Evolutionary conservation across 352 stramenopile species (phyloP).

Genomic region (Pythium biforme): DNA sequence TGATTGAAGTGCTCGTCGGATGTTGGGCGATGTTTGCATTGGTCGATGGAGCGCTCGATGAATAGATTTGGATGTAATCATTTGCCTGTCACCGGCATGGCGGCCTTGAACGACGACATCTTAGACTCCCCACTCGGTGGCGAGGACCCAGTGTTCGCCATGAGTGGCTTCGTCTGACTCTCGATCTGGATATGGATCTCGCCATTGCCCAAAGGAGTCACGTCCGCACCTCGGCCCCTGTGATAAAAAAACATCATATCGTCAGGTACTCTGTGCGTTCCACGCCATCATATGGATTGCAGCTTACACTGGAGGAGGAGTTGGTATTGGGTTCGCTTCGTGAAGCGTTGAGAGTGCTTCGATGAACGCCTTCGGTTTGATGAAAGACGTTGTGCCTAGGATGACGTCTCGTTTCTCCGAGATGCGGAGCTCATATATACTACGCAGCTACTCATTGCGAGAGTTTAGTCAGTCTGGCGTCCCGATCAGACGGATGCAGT

Average conservation of each 20-base stretch:
- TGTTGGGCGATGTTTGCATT: background rate
- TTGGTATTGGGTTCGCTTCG: constrained; percentile 37
- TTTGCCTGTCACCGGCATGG: constrained; percentile 4
- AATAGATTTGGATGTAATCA: constrained; percentile 16
- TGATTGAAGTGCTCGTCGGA: constrained; percentile 12
- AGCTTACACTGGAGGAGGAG: constrained; percentile 20
- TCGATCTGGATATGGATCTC: constrained; percentile 75
- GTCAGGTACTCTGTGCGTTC: background rate
- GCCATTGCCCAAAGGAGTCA: constrained; percentile 51
- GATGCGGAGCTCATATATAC: constrained; percentile 72
- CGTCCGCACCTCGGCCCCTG: constrained; percentile 46
- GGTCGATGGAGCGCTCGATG: background rate
- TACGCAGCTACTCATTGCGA: constrained; percentile 48
- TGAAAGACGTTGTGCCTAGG: constrained; percentile 67
- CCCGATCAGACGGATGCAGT: background rate
- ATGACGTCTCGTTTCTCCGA: constrained; percentile 73
- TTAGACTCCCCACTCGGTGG: constrained; percentile 14
- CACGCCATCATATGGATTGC: background rate
- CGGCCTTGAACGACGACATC: constrained; percentile 19
- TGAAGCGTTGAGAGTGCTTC: constrained; percentile 63
- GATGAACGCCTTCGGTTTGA: constrained; percentile 58
- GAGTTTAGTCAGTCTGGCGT: background rate
- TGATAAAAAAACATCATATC: background rate
- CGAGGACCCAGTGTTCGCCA: background rate
- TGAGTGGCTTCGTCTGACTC: constrained; percentile 36